Percentiles rank a stretch among this genome's conserved stretches.
Evolutionary conservation across 495 filamentous ascomycete species (phyloP).

Genomic region (Aspergillus nanangensis): DNA sequence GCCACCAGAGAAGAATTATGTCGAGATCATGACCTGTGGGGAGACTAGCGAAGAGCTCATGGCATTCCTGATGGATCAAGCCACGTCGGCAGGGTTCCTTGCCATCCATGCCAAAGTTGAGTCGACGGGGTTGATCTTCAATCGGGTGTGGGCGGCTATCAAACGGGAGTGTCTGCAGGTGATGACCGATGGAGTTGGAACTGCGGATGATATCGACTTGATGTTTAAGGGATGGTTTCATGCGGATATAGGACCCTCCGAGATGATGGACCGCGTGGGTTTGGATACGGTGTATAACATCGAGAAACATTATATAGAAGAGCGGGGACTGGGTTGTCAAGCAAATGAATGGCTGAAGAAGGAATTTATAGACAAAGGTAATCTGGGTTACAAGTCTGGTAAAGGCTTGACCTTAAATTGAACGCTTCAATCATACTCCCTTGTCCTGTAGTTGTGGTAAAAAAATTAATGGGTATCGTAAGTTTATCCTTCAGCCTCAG

Average conservation of each 20-base stretch:
- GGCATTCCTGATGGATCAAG: slow-evolving; percentile 33
- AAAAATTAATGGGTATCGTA: too few species aligned
- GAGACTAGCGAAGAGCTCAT: slow-evolving; percentile 38
- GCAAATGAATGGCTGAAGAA: slow-evolving; percentile 30
- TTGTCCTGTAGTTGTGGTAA: neutral
- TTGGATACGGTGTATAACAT: slow-evolving; percentile 39
- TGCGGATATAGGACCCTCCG: slow-evolving; percentile 39
- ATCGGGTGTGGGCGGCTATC: slow-evolving; percentile 48
- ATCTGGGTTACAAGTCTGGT: slow-evolving; percentile 34
- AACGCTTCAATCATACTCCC: too few species aligned
- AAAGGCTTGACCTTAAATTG: neutral
- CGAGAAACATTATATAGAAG: slow-evolving; percentile 31
- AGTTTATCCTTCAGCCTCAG: too few species aligned
- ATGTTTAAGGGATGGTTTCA: slow-evolving; percentile 45
- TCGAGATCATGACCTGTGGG: slow-evolving; percentile 49
- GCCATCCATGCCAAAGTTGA: slow-evolving; percentile 41
- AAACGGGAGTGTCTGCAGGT: slow-evolving; percentile 44
- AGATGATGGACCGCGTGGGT: slow-evolving; percentile 46
- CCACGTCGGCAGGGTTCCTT: slow-evolving; percentile 31
- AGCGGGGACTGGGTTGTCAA: slow-evolving; percentile 13
- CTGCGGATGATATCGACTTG: slow-evolving; percentile 35
- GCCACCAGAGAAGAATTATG: slow-evolving; percentile 36
- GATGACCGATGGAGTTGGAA: slow-evolving; percentile 39
- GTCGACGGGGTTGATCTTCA: slow-evolving; percentile 46
- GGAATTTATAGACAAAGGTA: slow-evolving; percentile 33